Evolutionary conservation across 2,329 filamentous ascomycete species (phyloP), one percentile per base, ranked within the genome.

Genomic region (Monosporascus sp.): DNA sequence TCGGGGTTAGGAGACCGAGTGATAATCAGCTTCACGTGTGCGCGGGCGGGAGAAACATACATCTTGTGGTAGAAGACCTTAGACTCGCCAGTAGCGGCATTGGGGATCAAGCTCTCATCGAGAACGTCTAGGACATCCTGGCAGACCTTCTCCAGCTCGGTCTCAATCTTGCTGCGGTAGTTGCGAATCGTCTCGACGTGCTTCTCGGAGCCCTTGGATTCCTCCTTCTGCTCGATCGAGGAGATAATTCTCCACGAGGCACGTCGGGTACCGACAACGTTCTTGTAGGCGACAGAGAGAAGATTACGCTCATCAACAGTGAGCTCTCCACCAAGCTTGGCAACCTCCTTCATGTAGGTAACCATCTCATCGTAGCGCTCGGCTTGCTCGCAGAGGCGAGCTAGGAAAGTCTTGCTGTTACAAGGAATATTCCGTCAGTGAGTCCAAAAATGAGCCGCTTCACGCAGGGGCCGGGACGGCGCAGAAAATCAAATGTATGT

Each of bases 11-110:
- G 47, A 53, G 45, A 48, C 49, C 44, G 38, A 54, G 58, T 52
- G 43, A 14, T 31, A 47, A 46, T 44, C 25, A 31, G 8, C 17
- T 17, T 24, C 35, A 5, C 37, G 48, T 52, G 47, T 6, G 22
- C 15, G 24, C 22, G 52, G 18, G 50, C 37, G 22, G 51, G 53
- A 56, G 61, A 55, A 61, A 82, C 89, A 67, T 80, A 97, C 93
- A 97, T 97, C 87, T 97, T 97, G 88, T 97, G 92, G 82, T 97
- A 97, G 78, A 97, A 97, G 73, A 97, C 93, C 87, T 97, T 97
- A 75, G 91, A 96, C 83, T 97, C 93, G 79, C 93, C 93, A 63
- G 90, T 88, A 77, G 94, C 88, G 71, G 93, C 93, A 77, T 94
- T 93, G 75, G 92, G 92, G 72, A 97, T 97, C 70, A 97, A 82